These are phyloP conservation scores for Nakaseomyces delphensis DNA, from an alignment of 1,139 yeast genomes.

Conservation along the genomic window DNA sequence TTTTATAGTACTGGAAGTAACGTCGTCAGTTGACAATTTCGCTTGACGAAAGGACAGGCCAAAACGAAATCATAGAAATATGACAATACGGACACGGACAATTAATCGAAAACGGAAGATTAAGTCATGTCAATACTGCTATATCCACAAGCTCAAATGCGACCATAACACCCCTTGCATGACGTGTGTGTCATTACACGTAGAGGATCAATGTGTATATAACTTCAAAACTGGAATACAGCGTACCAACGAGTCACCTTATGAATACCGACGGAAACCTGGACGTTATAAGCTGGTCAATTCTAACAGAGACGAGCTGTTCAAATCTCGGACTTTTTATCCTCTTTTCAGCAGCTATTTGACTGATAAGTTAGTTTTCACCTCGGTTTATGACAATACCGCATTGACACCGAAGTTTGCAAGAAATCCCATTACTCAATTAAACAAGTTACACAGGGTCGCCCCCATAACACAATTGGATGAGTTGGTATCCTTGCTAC, in stretches of 20 bases:
- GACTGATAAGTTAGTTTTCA: constrained; percentile 17
- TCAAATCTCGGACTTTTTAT: constrained; percentile 19
- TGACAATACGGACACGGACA: neutral
- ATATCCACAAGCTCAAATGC: constrained; percentile 23
- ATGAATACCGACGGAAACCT: neutral
- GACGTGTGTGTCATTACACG: constrained; percentile 13
- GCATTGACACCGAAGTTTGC: constrained; percentile 10
- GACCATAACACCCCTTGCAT: constrained; percentile 20
- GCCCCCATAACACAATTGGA: constrained; percentile 9
- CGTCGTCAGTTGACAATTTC: too few species aligned
- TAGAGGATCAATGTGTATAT: constrained; percentile 16
- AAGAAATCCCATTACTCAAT: constrained; percentile 20
- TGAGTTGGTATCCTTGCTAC: constrained; percentile 17
- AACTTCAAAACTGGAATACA: constrained; percentile 12
- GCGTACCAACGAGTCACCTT: constrained; percentile 5
- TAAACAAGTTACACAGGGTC: constrained; percentile 12
- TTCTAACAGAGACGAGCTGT: constrained; percentile 10
- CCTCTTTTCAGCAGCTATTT: constrained; percentile 22
- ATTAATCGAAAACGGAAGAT: constrained; percentile 9
- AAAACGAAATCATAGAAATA: too few species aligned
- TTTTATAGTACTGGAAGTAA: too few species aligned
- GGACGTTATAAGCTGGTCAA: constrained; percentile 5
- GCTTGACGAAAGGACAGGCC: too few species aligned
- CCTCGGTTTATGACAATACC: constrained; percentile 10
- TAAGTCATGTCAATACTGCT: constrained; percentile 24